Base-by-base conservation (phyloP, 208 protist genomes). In the Lotmaria passim region DNA sequence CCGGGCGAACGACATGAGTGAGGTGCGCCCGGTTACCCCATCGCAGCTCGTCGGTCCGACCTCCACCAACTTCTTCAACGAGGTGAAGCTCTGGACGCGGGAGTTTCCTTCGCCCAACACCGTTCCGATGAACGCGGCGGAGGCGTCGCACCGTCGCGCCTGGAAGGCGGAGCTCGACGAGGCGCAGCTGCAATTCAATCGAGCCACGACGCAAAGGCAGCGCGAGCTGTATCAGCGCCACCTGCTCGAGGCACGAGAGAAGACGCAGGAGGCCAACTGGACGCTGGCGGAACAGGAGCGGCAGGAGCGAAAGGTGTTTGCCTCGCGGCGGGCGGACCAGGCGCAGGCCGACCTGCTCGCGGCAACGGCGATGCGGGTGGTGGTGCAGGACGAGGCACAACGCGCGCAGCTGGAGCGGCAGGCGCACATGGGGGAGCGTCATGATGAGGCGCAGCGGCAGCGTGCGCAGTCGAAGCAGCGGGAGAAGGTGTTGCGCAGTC, bases 31-130 rank as follows among this genome's bases (percentile, higher is more conserved):
- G 28, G 43, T 43, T 28, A 61, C 69, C 3, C 62, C 51, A 7
- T 68, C 52, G 48, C 70, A 82, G 58, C 48, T 73, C 31, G 74
- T 69, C n/a, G 68, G 61, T 34, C 66, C 64, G 11, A 73, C 67
- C 44, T 78, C 75, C 36, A 73, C 66, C 17, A 80, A 67, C 59
- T 81, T 87, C 56, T 81, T 84, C 51, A 61, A 73, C 33, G 82
- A 87, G 60, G 48, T 82, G 30, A 73, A 80, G 62, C 47, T 69
- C 58, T 83, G 82, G 79, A 39, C 47, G 55, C 62, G 76, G 41
- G 44, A 57, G 51, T 76, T 82, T 34, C 64, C 66, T 3, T 77
- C 79, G 1, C 82, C 82, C 3, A 84, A 82, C 52, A 51, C 48
- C 14, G 28, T 64, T 8, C 72, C 79, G 21, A 17, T 33, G 2